Base-by-base conservation (phyloP, 2,329 filamentous ascomycete species). In the Ophiosphaerella herpotricha region DNA sequence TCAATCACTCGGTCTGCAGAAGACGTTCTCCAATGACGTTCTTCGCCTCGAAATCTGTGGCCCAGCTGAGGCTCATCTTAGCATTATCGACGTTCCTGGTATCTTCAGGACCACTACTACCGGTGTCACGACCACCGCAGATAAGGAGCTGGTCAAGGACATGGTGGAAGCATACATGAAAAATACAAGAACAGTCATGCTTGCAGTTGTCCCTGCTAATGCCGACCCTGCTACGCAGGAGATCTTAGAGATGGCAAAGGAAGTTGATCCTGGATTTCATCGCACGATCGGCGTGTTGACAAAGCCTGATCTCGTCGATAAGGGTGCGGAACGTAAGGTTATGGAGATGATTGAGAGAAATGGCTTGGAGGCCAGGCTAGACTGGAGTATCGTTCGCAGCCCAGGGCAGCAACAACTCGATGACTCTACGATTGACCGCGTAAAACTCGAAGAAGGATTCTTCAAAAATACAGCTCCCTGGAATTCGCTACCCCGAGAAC, bases 161-260 rank as follows among this genome's bases (percentile, higher is more conserved):
- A 55, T 61, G 51, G 56, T 60, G 2, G 9, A 52, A 4, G 38
- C n/a, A 3, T 60, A 61, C 32, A 61, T 61, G 51, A 26, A 29
- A n/a, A 58, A 60, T 16, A 42, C 48, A 1, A 49, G 58, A 39
- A 54, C 56, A 1, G 46, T 61, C 31, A 55, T 61, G 37, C 43
- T 61, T 12, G 42, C 47, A 5, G 58, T 61, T 5, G 32, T 59
- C 26, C 51, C 58, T 3, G 38, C 44, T 12, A 59, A 54, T n/a
- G 71, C 74, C 1, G 77, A 81, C 43, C 67, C 78, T 31, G 76
- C 73, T 0, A 80, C 73, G 0, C 77, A 81, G 44, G 72, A 76
- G 31, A 79, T 81, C 34, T 60, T 80, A 1, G 62, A 74, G 23
- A 58, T 75, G 35, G 76, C 77, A 37, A 67, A 65, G 8, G 52